phyloP scores from a whole-genome alignment of 1,139 yeast genomes.

The Taphrina flavorubra region DNA sequence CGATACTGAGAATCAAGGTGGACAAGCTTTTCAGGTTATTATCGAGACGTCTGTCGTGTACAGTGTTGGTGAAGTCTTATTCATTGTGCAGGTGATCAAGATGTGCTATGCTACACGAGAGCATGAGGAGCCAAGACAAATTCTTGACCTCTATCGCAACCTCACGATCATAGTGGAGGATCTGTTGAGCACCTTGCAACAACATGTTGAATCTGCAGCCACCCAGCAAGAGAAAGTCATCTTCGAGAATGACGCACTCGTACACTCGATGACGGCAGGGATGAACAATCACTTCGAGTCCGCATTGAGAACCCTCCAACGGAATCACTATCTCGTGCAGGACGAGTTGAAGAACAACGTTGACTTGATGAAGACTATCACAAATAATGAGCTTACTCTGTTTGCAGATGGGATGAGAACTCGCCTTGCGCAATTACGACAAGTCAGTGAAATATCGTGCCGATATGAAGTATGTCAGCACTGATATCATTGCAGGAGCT shows the following conservation, averaged over 20 bases:
- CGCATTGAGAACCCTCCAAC: not conserved
- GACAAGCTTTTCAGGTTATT: constrained; percentile 41
- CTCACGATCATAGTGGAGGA: constrained; percentile 6
- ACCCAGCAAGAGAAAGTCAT: not conserved
- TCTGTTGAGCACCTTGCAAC: constrained; percentile 10
- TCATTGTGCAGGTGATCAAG: constrained; percentile 11
- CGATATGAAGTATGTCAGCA: not conserved
- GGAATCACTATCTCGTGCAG: not conserved
- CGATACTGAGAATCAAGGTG: constrained; percentile 11
- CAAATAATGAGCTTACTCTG: not conserved
- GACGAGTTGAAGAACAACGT: not conserved
- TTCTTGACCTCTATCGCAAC: constrained; percentile 23
- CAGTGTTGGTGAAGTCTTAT: not conserved
- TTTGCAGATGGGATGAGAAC: not conserved
- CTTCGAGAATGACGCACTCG: not conserved
- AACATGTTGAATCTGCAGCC: not conserved
- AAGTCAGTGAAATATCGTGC: not conserved
- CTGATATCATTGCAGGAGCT: not conserved
- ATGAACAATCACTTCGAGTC: not conserved
- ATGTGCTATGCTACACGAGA: constrained; percentile 30
- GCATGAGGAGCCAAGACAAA: constrained; percentile 1
- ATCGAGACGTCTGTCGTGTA: constrained; percentile 27
- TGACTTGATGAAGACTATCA: not conserved
- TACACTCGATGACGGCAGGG: not conserved
- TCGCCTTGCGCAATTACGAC: not conserved